Evolutionary conservation across 2,329 filamentous ascomycete species (phyloP).

Genomic region (Aspergillus japonicus): DNA sequence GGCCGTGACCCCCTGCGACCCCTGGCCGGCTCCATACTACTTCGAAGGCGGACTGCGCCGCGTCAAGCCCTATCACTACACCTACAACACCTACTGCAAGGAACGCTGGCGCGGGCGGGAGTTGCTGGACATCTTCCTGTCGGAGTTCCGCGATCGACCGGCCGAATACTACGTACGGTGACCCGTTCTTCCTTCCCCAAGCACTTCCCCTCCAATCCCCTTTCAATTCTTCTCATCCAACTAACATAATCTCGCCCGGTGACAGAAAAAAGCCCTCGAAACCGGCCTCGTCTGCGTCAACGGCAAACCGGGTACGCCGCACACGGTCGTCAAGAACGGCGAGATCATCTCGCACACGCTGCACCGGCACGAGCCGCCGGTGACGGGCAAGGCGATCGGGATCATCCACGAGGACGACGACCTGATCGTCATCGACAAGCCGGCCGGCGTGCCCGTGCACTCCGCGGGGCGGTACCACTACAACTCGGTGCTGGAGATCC

Average conservation of each 20-base stretch:
- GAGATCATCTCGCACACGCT: slow-evolving; percentile 89
- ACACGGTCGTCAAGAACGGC: slow-evolving; percentile 78
- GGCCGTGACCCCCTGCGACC: slow-evolving; percentile 39
- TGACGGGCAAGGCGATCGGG: slow-evolving; percentile 74
- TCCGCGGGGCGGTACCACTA: slow-evolving; percentile 93
- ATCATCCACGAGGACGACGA: slow-evolving; percentile 89
- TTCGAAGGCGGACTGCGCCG: slow-evolving; percentile 80
- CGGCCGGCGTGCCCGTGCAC: slow-evolving; percentile 90
- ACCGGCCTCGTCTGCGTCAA: slow-evolving; percentile 77
- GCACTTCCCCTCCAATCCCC: not conserved
- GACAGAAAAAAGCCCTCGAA: slow-evolving; percentile 72
- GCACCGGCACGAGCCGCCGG: slow-evolving; percentile 92
- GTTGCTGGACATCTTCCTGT: slow-evolving; percentile 82
- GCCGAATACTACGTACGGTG: slow-evolving; percentile 74
- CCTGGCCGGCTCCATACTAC: slow-evolving; percentile 71
- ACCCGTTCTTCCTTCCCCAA: slow-evolving; percentile 10
- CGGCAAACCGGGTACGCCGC: slow-evolving; percentile 65
- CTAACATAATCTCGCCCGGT: not conserved
- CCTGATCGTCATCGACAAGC: slow-evolving; percentile 96
- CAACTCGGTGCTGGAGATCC: slow-evolving; percentile 91
- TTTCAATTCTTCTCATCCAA: not conserved
- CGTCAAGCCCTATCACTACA: slow-evolving; percentile 84
- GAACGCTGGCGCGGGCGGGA: slow-evolving; percentile 82
- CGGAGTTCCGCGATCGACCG: slow-evolving; percentile 87
- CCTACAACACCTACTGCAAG: slow-evolving; percentile 94